Base-by-base conservation (phyloP, 2,329 filamentous ascomycete genomes). In the Colletotrichum sojae region DNA sequence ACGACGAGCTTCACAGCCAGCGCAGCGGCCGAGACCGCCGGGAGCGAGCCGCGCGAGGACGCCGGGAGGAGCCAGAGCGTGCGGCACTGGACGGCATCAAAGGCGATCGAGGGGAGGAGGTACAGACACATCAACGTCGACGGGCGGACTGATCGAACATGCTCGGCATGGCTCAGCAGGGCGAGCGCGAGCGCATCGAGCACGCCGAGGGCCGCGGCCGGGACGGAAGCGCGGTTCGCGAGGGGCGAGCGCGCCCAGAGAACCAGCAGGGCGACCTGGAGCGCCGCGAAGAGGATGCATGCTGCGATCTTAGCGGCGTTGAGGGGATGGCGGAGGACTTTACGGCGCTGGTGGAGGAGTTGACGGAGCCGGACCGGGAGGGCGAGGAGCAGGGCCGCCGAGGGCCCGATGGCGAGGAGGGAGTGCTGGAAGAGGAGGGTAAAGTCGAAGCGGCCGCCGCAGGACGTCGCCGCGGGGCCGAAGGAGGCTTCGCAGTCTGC, bases 371-470 rank as follows among this genome's bases (percentile, higher is more conserved):
- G 77, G 31, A 79, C 39, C 0, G 79, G 80, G 0, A 73, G 77
- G 2, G 72, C 72, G n/a, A 80, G 18, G 5, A 82, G 60, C 10
- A 81, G 69, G 43, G 77, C 48, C 15, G 73, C 72, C 5, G 78
- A 76, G 1, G 79, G 79, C 2, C 72, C 69, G 13, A 78, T 73
- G 43, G 76, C 73, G 46, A 82, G 75, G 54, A 81, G 72, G 36
- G 75, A 77, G 25, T 81, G 78, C 69, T 82, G 78, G 54, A 88
- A 80, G n/a, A 83, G 81, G 15, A 88, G 75, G 3, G 83, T 84
- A 54, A 87, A 84, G 74, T 89, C 87, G 63, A 84, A 84, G 16
- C 82, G 75, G 46, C 81, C 77, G 20, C 82, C 81, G 18, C 82
- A 81, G 6, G 4, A 10, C 18, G 25, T 54, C 27, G 36, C 43